Conservation (phyloP, 305 asterid genomes). For the Ruellia speciosa region DNA sequence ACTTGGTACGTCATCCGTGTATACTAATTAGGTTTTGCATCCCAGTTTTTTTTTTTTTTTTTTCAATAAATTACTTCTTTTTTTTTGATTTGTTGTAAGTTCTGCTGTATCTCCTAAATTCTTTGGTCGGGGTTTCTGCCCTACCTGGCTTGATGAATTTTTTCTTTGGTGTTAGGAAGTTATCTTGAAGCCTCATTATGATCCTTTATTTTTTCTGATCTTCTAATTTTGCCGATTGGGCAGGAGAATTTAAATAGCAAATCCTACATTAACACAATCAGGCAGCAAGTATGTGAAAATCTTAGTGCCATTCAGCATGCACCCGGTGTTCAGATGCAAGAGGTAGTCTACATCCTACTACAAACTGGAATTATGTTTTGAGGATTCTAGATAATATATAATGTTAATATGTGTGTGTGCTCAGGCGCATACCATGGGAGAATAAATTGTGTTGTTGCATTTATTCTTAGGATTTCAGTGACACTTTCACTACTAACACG, state of each 20-base stretch:
- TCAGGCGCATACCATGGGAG: no score
- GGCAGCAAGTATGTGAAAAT: conserved; percentile 81
- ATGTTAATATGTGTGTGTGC: no score
- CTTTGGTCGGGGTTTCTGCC: no score
- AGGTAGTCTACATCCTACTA: conserved; percentile 35
- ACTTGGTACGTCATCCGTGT: conserved; percentile 48
- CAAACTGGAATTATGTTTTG: not conserved
- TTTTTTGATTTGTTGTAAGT: not conserved
- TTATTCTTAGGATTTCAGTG: no score
- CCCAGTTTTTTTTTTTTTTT: conserved; percentile 7
- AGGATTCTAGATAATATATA: not conserved
- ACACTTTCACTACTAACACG: no score
- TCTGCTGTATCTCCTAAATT: no score
- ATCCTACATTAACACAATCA: conserved; percentile 75
- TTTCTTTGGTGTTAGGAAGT: no score
- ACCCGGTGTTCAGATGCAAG: conserved; percentile 96
- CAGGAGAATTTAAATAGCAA: conserved; percentile 94
- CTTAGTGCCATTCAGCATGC: conserved; percentile 91
- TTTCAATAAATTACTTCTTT: no score
- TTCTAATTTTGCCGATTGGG: not conserved
- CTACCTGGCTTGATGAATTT: no score
- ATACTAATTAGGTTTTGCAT: conserved; percentile 15
- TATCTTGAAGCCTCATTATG: no score
- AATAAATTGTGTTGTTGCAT: no score
- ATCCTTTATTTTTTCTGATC: conserved; percentile 3